Percentiles rank a stretch among this genome's conserved stretches.
phyloP scores from a whole-genome alignment of 306 rosid species.

The Cucumis sativus region Cucumber_9930_V3 NC_026659.2:24010001-24010500 shows the following conservation, averaged over 20 bases:
- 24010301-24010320: not conserved
- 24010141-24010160: not conserved
- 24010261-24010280: not conserved
- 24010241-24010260: not conserved
- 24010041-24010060: not conserved
- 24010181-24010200: not conserved
- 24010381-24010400: too few species aligned
- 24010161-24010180: not conserved
- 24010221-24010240: not conserved
- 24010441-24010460: too few species aligned
- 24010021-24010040: not conserved
- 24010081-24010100: not conserved
- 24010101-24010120: not conserved
- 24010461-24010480: too few species aligned
- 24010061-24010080: not conserved
- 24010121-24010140: slow-evolving; percentile 1
- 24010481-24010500: too few species aligned
- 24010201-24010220: not conserved
- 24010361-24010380: too few species aligned
- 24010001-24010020: not conserved
- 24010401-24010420: too few species aligned
- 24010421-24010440: too few species aligned
- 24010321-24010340: too few species aligned
- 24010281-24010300: too few species aligned
- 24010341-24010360: too few species aligned